These are phyloP conservation scores for Fusarium cicatricum DNA, from an alignment of 2,329 filamentous ascomycete species.

Conservation along the genomic window DNA sequence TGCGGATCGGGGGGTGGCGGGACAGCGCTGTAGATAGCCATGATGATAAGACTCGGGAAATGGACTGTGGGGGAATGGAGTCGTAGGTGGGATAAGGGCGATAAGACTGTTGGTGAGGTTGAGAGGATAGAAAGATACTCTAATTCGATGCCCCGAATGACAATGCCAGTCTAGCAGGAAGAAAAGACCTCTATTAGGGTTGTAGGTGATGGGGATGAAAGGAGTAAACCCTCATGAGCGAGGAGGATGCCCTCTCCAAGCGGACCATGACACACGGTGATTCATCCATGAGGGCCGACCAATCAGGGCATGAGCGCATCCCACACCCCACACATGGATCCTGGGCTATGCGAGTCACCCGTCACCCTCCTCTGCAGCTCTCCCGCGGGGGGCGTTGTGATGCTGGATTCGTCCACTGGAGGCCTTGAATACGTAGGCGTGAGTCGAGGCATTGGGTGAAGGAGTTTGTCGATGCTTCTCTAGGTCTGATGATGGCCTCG, in stretches of 20 bases:
- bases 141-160: background rate
- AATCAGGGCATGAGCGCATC: constrained; percentile 46
- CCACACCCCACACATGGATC: constrained; percentile 40
- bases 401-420: constrained; percentile 1
- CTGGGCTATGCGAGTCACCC: constrained; percentile 62
- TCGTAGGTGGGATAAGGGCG: background rate
- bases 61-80: constrained; percentile 6
- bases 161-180: constrained; percentile 3
- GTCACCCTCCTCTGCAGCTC: constrained; percentile 11
- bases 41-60: constrained; percentile 40
- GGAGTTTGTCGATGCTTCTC: background rate
- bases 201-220: constrained; percentile 4
- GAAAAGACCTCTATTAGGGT: background rate
- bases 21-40: constrained; percentile 63
- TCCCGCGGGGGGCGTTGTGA: constrained; percentile 6
- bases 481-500: background rate
- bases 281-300: constrained; percentile 36
- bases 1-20: constrained; percentile 56
- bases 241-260: constrained; percentile 12
- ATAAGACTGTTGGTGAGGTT: background rate
- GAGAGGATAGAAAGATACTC: background rate
- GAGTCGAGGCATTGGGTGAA: background rate
- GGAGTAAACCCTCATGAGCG: constrained; percentile 4
- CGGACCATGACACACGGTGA: constrained; percentile 35
- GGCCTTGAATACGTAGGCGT: constrained; percentile 5